Evolutionary conservation across 2,329 filamentous ascomycete genomes (phyloP).

Genomic region (Trichoderma breve): DNA sequence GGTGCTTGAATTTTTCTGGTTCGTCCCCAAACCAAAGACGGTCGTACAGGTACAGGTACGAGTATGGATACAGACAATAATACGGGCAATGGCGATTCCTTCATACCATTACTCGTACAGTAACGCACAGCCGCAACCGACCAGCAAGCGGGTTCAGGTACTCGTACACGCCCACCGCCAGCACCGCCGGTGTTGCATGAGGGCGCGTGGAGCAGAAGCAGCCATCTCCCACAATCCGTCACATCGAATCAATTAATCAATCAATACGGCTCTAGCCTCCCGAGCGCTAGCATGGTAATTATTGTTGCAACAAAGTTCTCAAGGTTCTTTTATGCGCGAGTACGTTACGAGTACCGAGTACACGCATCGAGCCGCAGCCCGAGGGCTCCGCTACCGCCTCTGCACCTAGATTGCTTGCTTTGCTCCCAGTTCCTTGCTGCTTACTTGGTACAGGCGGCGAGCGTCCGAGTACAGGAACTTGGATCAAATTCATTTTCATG

Average conservation of each 20-base stretch:
- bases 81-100: neutral
- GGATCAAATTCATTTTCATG: neutral
- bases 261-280: neutral
- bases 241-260: neutral
- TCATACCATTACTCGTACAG: neutral
- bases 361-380: neutral
- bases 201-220: neutral
- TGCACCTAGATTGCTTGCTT: slow-evolving; percentile 2
- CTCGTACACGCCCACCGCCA: neutral
- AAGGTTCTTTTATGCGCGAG: neutral
- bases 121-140: slow-evolving; percentile 11
- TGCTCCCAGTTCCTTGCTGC: neutral
- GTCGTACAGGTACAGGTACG: neutral
- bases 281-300: neutral
- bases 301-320: neutral
- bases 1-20: neutral
- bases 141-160: neutral
- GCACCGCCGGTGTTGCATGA: slow-evolving; percentile 14
- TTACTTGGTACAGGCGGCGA: neutral
- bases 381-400: slow-evolving; percentile 3
- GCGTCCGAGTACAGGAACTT: neutral
- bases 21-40: neutral
- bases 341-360: neutral
- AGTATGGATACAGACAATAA: neutral
- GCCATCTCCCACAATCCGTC: slow-evolving; percentile 1